Percentiles rank a stretch among this genome's conserved stretches.
These are phyloP conservation scores for Chlamydomonas schloesseri DNA, from an alignment of 139 green algal genomes.

Conservation along the genomic window DNA sequence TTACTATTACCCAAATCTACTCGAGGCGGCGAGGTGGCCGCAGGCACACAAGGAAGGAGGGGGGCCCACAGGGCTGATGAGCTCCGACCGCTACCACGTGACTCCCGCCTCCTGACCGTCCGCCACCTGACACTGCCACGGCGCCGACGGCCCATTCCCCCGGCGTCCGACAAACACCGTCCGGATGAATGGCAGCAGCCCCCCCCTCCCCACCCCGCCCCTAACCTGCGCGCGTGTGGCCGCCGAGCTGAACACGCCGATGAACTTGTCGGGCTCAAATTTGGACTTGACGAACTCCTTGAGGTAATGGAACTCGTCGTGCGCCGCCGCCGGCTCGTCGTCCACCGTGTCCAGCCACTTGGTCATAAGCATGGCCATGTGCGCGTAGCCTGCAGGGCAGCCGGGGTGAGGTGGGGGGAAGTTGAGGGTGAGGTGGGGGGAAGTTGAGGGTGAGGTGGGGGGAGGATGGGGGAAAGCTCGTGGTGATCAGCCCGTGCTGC, in stretches of 20 bases:
- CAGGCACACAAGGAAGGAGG: no score
- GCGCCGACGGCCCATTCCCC: no score
- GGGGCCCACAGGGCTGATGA: no score
- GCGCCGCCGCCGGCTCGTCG: neutral
- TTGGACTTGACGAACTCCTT: slow-evolving; percentile 69
- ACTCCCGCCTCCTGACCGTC: no score
- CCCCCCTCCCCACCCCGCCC: no score
- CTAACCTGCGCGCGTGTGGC: neutral
- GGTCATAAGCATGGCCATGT: slow-evolving; percentile 77
- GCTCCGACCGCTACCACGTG: no score
- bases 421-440: neutral
- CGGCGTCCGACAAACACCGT: no score
- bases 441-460: neutral
- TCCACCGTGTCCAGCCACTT: slow-evolving; percentile 36
- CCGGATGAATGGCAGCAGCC: no score
- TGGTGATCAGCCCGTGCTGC: no score
- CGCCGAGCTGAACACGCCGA: slow-evolving; percentile 66
- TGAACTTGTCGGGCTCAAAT: slow-evolving; percentile 78
- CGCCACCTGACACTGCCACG: no score
- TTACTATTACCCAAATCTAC: no score
- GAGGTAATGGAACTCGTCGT: slow-evolving; percentile 40
- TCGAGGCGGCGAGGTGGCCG: no score
- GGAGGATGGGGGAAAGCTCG: neutral
- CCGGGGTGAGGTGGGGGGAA: slow-evolving; percentile 14
- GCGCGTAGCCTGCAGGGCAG: slow-evolving; percentile 65